Evolutionary conservation across 371 early-diverging fungal genomes (phyloP), one percentile per base, ranked within the genome.

Genomic region (Syncephalastrum monosporum): DNA sequence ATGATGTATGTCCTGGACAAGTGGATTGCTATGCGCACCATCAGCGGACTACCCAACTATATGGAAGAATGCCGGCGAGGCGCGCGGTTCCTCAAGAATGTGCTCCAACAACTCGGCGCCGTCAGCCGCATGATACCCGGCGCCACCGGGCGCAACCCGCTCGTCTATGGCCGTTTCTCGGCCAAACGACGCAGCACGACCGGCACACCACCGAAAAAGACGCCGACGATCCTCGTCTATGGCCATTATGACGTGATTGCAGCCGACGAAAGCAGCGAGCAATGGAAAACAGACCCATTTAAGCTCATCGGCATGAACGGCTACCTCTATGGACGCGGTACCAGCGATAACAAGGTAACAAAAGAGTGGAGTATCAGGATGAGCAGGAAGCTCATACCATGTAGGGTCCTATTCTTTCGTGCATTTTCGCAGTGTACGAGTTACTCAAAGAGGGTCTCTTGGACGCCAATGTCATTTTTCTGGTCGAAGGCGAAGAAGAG

Each of bases 401-500:
- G 14, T 14, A 74, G 75, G 92, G 92, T 16, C 92, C 92, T 3
- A 82, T 92, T 5, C 65, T 92, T 29, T 84, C 92, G 4, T 81
- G 81, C 19, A 80, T 92, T 21, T 91, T 89, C 79, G 92, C 92
- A 2, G 89, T 87, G 0, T 73, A 82, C 27, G 92, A 91, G 43
- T 64, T 92, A 38, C 69, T 77, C 12, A 81, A 82, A 38, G 77
- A 86, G 42, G 82, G 87, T 0, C 47, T 67, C 1, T 64, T 92
- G 58, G 77, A 82, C 48, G 77, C 82, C n/a, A 82, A 90, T 53
- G 89, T 92, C 5, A 84, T 85, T 33, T 91, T 92, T 55, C 64
- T 91, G 59, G 84, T 92, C 46, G 93, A 92, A 65, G 93, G 93
- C 27, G 93, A 92, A 65, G 93, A 92, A 64, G 93, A 92, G 66